Conservation (phyloP, 1,139 yeast species). For the Entelexis paramagnoliae region DNA sequence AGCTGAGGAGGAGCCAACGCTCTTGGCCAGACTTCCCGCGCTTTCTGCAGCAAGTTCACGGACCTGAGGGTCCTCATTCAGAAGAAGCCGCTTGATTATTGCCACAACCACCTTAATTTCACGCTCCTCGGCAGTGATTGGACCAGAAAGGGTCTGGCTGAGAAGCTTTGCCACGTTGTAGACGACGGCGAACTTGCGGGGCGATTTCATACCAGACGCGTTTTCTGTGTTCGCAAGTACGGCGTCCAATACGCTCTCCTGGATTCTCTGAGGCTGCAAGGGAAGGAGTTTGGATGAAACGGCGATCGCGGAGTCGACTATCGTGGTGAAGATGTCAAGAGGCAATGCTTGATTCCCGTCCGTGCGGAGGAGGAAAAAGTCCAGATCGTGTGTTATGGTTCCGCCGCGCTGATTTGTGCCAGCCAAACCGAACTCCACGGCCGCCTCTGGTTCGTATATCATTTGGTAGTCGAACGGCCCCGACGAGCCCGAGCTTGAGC, state of each 20-base stretch:
- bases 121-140: slow-evolving; percentile 35
- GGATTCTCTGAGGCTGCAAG: slow-evolving; percentile 65
- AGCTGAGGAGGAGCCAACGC: slow-evolving; percentile 23
- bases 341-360: background rate
- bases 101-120: slow-evolving; percentile 47
- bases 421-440: slow-evolving; percentile 7
- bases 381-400: slow-evolving; percentile 3
- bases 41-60: slow-evolving; percentile 54
- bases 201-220: background rate
- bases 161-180: slow-evolving; percentile 15
- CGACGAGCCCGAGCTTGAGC: background rate
- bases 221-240: slow-evolving; percentile 44
- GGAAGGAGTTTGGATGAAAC: slow-evolving; percentile 66
- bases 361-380: background rate
- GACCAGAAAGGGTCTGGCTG: slow-evolving; percentile 12
- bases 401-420: background rate
- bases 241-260: slow-evolving; percentile 74
- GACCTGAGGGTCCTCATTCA: slow-evolving; percentile 27
- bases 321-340: slow-evolving; percentile 16
- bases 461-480: background rate
- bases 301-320: slow-evolving; percentile 65
- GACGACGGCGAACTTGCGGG: slow-evolving; percentile 13
- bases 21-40: slow-evolving; percentile 46
- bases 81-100: slow-evolving; percentile 43
- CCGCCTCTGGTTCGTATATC: background rate